Percentiles rank a stretch among this genome's conserved stretches.
Evolutionary conservation across 257 asterid genomes (phyloP).

Genomic region (Linderniella brevidens): DNA sequence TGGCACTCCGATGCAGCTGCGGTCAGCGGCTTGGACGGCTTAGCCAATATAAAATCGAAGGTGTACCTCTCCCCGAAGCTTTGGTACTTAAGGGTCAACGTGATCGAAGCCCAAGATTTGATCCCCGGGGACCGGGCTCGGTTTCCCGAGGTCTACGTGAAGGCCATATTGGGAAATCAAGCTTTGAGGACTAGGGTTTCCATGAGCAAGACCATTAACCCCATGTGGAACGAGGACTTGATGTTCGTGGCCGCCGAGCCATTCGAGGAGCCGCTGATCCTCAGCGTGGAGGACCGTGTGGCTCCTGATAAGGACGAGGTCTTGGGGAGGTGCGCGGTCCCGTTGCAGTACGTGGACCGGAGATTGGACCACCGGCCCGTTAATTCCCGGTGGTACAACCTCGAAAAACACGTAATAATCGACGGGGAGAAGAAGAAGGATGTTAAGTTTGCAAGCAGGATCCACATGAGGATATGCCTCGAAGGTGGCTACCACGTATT

Average conservation of each 20-base stretch:
- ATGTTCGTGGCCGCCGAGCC: conserved; percentile 77
- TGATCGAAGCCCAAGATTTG: conserved; percentile 64
- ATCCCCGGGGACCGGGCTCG: conserved; percentile 33
- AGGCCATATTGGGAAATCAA: conserved; percentile 54
- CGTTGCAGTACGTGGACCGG: conserved; percentile 36
- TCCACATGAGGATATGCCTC: conserved; percentile 43
- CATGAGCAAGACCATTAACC: conserved; percentile 37
- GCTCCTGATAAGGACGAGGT: conserved; percentile 55
- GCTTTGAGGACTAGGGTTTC: conserved; percentile 38
- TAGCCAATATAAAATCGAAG: conserved; percentile 39
- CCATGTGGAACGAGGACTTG: conserved; percentile 74
- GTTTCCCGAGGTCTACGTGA: conserved; percentile 51
- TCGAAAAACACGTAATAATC: conserved; percentile 31
- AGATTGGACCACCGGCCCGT: conserved; percentile 43
- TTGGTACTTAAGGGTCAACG: conserved; percentile 59
- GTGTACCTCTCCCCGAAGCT: conserved; percentile 63
- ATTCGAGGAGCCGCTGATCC: conserved; percentile 45
- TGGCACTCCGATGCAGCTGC: conserved; percentile 62
- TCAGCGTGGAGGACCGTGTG: conserved; percentile 58
- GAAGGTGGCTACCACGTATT: conserved; percentile 80
- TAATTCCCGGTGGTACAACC: conserved; percentile 49
- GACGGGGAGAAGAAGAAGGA: conserved; percentile 59
- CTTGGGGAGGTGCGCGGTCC: conserved; percentile 42
- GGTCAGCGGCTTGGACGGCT: conserved; percentile 43
- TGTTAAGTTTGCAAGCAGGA: conserved; percentile 47